Conservation (phyloP, 73 alveolate genomes). For the Urostyla sp. region DNA sequence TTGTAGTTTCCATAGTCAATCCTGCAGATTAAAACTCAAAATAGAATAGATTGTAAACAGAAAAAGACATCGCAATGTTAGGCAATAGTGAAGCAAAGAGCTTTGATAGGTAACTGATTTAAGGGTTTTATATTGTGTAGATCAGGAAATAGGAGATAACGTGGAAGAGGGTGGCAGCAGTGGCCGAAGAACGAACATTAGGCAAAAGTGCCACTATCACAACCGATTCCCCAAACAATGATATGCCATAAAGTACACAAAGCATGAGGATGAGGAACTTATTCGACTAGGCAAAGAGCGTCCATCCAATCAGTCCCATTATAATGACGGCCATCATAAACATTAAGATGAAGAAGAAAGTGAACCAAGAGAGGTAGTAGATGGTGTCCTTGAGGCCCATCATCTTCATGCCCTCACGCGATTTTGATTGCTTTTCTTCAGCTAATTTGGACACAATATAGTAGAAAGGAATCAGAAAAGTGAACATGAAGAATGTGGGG, state of each 20-base stretch:
- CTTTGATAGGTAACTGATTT: conserved; percentile 48
- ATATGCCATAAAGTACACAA: conserved; percentile 57
- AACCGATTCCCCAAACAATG: conserved; percentile 61
- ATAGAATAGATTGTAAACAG: conserved; percentile 61
- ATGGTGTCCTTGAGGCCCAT: conserved; percentile 95
- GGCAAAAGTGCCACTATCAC: conserved; percentile 76
- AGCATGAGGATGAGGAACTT: conserved; percentile 51
- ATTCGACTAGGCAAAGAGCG: conserved; percentile 44
- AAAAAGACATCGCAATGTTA: conserved; percentile 71
- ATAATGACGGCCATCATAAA: conserved; percentile 75
- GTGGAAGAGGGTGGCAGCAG: conserved; percentile 66
- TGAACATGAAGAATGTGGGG: conserved; percentile 78
- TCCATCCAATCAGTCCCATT: conserved; percentile 71
- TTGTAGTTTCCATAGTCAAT: conserved; percentile 61
- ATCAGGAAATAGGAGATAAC: conserved; percentile 42
- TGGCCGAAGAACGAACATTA: conserved; percentile 64
- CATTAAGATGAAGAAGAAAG: conserved; percentile 57
- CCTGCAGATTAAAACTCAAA: conserved; percentile 74
- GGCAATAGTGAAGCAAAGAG: conserved; percentile 73
- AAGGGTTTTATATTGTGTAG: conserved; percentile 65
- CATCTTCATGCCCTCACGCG: conserved; percentile 97
- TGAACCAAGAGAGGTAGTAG: conserved; percentile 88
- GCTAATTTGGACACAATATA: conserved; percentile 80
- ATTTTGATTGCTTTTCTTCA: conserved; percentile 91
- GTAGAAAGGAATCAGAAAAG: conserved; percentile 84